These are phyloP conservation scores for Ophiocordyceps robertsii DNA, from an alignment of 2,329 filamentous ascomycete genomes.

Conservation along the genomic window DNA sequence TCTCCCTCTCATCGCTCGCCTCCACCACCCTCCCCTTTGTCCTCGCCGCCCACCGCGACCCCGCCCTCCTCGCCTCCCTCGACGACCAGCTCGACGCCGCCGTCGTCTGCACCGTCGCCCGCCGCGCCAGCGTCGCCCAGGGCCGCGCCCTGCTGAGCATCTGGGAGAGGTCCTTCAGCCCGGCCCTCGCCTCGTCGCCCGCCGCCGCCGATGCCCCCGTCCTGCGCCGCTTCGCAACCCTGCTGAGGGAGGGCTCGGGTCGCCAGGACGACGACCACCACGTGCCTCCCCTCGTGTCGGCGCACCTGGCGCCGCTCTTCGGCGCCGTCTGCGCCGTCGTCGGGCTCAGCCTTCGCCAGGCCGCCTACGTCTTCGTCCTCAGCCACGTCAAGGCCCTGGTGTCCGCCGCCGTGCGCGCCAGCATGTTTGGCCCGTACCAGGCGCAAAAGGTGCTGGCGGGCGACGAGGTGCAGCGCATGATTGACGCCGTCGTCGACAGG, in stretches of 20 bases:
- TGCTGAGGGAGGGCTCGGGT: constrained; percentile 14
- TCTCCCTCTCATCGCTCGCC: constrained; percentile 59
- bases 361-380: constrained; percentile 64
- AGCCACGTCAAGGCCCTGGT: constrained; percentile 64
- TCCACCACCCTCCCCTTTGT: constrained; percentile 63
- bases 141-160: constrained; percentile 61
- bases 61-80: constrained; percentile 35
- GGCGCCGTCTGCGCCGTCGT: constrained; percentile 53
- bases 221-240: constrained; percentile 20
- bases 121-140: constrained; percentile 62
- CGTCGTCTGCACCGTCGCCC: constrained; percentile 65
- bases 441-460: constrained; percentile 61
- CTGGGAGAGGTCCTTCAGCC: constrained; percentile 58
- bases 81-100: constrained; percentile 69
- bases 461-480: constrained; percentile 38
- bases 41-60: constrained; percentile 49
- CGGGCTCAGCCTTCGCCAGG: constrained; percentile 44
- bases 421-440: constrained; percentile 69
- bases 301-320: constrained; percentile 59
- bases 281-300: constrained; percentile 31
- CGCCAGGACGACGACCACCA: constrained; percentile 10
- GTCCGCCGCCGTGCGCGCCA: constrained; percentile 63
- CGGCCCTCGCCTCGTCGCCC: constrained; percentile 14
- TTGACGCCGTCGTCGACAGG: constrained; percentile 42
- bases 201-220: constrained; percentile 11